These are phyloP conservation scores for Hemileccinum impolitum DNA, from an alignment of 768 basidiomycete genomes.

Conservation along the genomic window DNA sequence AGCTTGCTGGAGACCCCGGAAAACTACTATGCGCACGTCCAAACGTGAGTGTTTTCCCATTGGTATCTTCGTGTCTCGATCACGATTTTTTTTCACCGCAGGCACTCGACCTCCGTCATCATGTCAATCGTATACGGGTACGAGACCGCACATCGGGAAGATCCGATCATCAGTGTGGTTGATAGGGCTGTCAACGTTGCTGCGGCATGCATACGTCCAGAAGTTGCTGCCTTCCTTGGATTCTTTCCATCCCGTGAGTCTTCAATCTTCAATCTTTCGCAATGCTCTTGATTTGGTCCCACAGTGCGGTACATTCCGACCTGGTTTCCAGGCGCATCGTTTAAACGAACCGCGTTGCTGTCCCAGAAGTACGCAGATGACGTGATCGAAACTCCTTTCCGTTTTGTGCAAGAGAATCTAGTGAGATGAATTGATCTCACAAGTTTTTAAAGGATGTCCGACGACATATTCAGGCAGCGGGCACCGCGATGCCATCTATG, in stretches of 20 bases:
- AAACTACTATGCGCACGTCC: constrained; percentile 18
- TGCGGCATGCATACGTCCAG: constrained; percentile 20
- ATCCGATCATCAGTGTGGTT: constrained; percentile 25
- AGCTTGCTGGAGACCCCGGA: constrained; percentile 23
- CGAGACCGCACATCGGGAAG: constrained; percentile 21
- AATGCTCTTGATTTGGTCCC: neutral
- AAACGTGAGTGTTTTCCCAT: constrained; percentile 18
- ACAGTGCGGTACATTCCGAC: constrained; percentile 35
- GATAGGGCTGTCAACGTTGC: constrained; percentile 24
- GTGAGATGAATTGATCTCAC: constrained; percentile 14
- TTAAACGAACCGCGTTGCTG: constrained; percentile 28
- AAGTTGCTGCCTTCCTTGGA: constrained; percentile 35
- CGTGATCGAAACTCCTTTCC: constrained; percentile 31
- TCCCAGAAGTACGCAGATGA: constrained; percentile 19
- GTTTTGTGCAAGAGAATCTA: constrained; percentile 30
- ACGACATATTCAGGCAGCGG: constrained; percentile 16
- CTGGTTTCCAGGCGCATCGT: constrained; percentile 40
- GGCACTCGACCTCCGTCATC: constrained; percentile 26
- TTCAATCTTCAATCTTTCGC: neutral
- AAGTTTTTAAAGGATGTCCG: neutral
- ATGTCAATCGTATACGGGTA: constrained; percentile 33
- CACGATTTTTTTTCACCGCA: neutral
- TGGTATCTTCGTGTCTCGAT: neutral
- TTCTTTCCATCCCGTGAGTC: constrained; percentile 35
- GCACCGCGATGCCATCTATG: constrained; percentile 27